Evolutionary conservation across 805 yeast genomes (phyloP), one percentile per base, ranked within the genome.

Genomic region (Candida piceae): DNA sequence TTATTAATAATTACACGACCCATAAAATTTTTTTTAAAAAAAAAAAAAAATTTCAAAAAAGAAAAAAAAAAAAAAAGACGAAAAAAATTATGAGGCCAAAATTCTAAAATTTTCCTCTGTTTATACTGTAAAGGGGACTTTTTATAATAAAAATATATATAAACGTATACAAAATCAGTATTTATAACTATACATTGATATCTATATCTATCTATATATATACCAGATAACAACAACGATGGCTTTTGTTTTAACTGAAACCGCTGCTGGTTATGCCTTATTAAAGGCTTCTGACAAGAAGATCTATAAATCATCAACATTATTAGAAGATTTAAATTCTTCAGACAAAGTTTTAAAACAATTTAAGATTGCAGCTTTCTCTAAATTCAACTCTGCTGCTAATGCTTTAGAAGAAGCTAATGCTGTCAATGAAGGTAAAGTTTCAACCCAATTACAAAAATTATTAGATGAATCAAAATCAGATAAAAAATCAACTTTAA

Each of bases 261-360:
- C 98, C 49, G 85, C 98, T 47, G 98, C 98, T 36, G 98, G 98
- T 60, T 93, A 93, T 65, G 98, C 98, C 60, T 76, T 93, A 60
- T 78, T 93, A 62, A 93, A 93, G 72, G 96, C 97, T 40, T 82
- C 96, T 47, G 97, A 93, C 74, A 93, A 93, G 74, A 90, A 90
- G 74, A 82, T 93, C 56, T 82, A 90, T 76, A 90, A 89, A 70
- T 80, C 93, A 18, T 63, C 83, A 38, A 62, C 78, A 41, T 68
- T 89, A 51, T 66, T 84, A 49, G 74, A 80, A 46, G 96, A 88
- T 62, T 73, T 89, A 56, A 73, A 84, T 64, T 65, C 85, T 34
- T 78, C 94, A 33, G 94, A 83, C 48, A 84, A 85, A 64, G 96
- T 89, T 43, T 74, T 88, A 39, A 74, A 84, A 50, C 95, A 86